phyloP scores from a whole-genome alignment of 257 asterid genomes.

The Solanum piurae region DNA sequence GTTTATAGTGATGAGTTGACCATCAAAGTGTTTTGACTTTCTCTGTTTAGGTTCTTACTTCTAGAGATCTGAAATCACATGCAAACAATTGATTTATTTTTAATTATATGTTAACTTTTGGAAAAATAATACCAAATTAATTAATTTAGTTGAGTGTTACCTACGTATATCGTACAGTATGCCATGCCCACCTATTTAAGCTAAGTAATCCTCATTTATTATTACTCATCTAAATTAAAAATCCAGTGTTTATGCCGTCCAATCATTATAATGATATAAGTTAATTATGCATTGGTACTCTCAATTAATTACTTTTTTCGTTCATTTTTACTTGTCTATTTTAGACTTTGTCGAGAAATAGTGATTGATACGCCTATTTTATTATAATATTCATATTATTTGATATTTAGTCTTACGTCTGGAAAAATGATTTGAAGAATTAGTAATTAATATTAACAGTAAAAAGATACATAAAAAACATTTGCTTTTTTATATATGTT shows the following conservation, averaged over 20 bases:
- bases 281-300: background rate
- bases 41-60: background rate
- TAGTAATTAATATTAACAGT: too few relatives aligned
- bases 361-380: background rate
- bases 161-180: background rate
- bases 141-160: background rate
- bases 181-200: background rate
- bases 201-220: background rate
- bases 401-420: background rate
- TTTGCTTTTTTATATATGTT: too few relatives aligned
- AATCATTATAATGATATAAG: background rate
- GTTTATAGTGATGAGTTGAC: background rate
- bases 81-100: background rate
- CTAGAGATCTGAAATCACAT: slow-evolving; percentile 1
- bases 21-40: background rate
- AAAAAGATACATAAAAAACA: too few relatives aligned
- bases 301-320: background rate
- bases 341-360: background rate
- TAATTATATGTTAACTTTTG: background rate
- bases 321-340: background rate
- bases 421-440: background rate
- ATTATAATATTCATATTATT: background rate
- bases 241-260: background rate
- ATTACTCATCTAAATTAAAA: background rate
- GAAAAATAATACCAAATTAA: background rate